Conservation (phyloP, 2,329 filamentous ascomycete genomes). For the Xylaria sp. region DNA sequence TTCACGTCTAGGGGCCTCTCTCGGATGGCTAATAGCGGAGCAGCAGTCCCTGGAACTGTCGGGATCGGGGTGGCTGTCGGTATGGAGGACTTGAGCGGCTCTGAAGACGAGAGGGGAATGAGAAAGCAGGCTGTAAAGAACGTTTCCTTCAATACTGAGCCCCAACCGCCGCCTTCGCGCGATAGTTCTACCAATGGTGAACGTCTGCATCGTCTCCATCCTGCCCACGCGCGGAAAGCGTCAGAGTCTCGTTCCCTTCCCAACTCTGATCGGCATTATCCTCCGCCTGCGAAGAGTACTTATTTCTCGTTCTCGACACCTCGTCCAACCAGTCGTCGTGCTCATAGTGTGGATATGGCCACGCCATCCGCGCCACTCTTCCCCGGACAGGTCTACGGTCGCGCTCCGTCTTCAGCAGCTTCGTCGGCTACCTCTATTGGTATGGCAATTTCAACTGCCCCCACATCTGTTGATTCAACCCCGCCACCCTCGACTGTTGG, state of each 20-base stretch:
- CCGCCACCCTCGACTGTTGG: slow-evolving; percentile 23
- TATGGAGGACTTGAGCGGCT: slow-evolving; percentile 28
- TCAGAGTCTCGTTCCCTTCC: slow-evolving; percentile 25
- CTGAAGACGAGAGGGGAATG: slow-evolving; percentile 35
- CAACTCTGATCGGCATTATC: slow-evolving; percentile 34
- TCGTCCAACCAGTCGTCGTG: slow-evolving; percentile 32
- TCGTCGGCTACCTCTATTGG: slow-evolving; percentile 38
- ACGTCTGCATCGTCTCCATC: slow-evolving; percentile 33
- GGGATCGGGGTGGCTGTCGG: slow-evolving; percentile 21
- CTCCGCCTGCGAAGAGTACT: slow-evolving; percentile 35
- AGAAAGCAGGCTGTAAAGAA: slow-evolving; percentile 25
- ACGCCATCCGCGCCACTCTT: slow-evolving; percentile 13
- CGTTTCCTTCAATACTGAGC: slow-evolving; percentile 21
- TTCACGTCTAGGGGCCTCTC: slow-evolving; percentile 26
- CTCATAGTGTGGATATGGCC: slow-evolving; percentile 20
- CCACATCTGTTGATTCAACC: slow-evolving; percentile 28
- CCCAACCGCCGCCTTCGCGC: slow-evolving; percentile 26
- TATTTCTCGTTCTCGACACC: slow-evolving; percentile 39
- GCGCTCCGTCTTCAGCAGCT: slow-evolving; percentile 32
- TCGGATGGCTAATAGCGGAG: slow-evolving; percentile 30
- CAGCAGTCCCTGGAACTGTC: slow-evolving; percentile 19
- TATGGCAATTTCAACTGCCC: slow-evolving; percentile 35
- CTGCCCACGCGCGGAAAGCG: slow-evolving; percentile 29
- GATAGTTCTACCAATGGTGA: slow-evolving; percentile 30
- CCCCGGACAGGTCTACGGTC: slow-evolving; percentile 21